Percentiles rank a stretch among this genome's conserved stretches.
phyloP scores from a whole-genome alignment of 257 asterid species.

The Orobanche coerulescens region DNA sequence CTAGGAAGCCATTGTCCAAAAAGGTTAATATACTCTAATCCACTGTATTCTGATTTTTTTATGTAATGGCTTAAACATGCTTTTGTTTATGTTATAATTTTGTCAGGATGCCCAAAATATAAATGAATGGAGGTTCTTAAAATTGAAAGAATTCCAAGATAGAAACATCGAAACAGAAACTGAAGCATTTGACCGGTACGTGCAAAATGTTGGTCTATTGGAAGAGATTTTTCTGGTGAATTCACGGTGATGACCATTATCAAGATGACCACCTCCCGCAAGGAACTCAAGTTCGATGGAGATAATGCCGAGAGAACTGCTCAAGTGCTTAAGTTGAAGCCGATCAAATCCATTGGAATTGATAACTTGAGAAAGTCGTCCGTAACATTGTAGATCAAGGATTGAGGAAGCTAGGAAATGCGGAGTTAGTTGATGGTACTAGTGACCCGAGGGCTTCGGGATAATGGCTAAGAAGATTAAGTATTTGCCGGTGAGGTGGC shows the following conservation, averaged over 20 bases:
- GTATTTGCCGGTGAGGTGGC: conserved; percentile 40
- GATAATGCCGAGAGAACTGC: conserved; percentile 31
- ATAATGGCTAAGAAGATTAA: conserved; percentile 43
- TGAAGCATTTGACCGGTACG: conserved; percentile 80
- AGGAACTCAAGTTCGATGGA: conserved; percentile 27
- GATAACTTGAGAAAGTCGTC: conserved; percentile 64
- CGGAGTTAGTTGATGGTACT: conserved; percentile 28
- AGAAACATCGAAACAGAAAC: conserved; percentile 59
- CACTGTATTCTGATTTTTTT: conserved; percentile 1
- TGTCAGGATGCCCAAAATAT: conserved; percentile 75
- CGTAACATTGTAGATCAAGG: conserved; percentile 68
- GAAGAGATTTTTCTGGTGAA: conserved; percentile 67
- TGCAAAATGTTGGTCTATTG: conserved; percentile 53
- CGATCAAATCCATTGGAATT: conserved; percentile 53
- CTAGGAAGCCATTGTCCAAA: conserved; percentile 80
- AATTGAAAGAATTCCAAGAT: conserved; percentile 71
- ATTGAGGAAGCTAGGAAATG: conserved; percentile 41
- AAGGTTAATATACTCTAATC: conserved; percentile 40
- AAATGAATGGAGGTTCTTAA: conserved; percentile 88
- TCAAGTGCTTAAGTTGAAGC: conserved; percentile 48
- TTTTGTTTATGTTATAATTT: conserved; percentile 11
- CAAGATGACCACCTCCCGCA: conserved; percentile 31
- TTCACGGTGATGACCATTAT: conserved; percentile 32
- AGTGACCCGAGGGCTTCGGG: conserved; percentile 37
- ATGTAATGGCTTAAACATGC: neutral